These are phyloP conservation scores for Arthrobotrys entomopaga DNA, from an alignment of 2,329 filamentous ascomycete genomes.

Conservation along the genomic window DNA sequence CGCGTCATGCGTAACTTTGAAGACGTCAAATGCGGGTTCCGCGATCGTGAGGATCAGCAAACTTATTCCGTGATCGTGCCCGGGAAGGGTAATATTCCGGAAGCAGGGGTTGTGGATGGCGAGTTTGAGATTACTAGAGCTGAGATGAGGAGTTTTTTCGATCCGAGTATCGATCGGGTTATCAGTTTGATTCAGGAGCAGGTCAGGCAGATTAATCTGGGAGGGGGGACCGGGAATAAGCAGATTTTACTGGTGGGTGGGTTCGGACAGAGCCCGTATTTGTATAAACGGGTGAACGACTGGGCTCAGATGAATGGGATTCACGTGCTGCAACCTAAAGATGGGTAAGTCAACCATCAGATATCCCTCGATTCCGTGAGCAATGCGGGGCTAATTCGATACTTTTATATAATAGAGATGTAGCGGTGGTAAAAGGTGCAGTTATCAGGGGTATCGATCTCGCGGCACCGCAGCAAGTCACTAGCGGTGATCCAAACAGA, in stretches of 20 bases:
- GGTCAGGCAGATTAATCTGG: conserved; percentile 33
- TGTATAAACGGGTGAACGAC: conserved; percentile 38
- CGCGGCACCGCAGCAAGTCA: conserved; percentile 31
- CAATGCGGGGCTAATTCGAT: neutral
- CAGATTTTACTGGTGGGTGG: conserved; percentile 52
- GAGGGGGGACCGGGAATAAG: conserved; percentile 27
- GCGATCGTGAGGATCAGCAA: conserved; percentile 45
- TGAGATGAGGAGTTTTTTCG: conserved; percentile 46
- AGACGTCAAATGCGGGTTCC: conserved; percentile 57
- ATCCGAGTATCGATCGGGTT: conserved; percentile 37
- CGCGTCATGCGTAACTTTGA: conserved; percentile 65
- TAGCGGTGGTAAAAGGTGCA: conserved; percentile 53
- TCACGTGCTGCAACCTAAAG: conserved; percentile 41
- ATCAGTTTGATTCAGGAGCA: conserved; percentile 51
- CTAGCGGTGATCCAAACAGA: conserved; percentile 20
- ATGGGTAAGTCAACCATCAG: conserved; percentile 28
- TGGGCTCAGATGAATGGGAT: conserved; percentile 48
- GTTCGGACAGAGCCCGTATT: conserved; percentile 49
- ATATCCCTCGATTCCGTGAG: neutral
- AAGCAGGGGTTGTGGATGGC: conserved; percentile 43
- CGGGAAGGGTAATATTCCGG: conserved; percentile 45
- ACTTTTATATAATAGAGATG: conserved; percentile 21
- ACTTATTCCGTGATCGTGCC: conserved; percentile 47
- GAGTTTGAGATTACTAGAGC: conserved; percentile 47
- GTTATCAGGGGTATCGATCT: conserved; percentile 56